Conservation (phyloP, 768 basidiomycete genomes). For the Xerocomellus chrysenteron region DNA sequence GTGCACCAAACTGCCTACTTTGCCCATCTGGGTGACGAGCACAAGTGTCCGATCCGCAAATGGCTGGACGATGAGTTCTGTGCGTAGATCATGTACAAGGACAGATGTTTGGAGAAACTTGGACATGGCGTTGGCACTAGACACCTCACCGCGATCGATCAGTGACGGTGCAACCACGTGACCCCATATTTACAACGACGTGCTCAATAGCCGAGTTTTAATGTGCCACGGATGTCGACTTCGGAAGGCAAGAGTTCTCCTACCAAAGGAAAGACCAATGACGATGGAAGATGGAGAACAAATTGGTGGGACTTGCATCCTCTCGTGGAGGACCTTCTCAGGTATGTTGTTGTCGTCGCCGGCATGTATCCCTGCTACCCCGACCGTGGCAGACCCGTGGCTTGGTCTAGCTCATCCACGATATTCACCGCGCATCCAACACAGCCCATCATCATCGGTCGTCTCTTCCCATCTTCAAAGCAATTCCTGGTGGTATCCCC, state of each 20-base stretch:
- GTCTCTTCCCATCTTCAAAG: conserved; percentile 68
- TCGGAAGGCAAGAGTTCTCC: conserved; percentile 34
- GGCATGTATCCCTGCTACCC: not conserved
- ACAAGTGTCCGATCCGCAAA: conserved; percentile 82
- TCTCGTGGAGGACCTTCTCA: conserved; percentile 53
- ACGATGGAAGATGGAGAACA: conserved; percentile 53
- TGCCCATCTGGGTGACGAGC: conserved; percentile 87
- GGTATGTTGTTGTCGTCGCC: conserved; percentile 36
- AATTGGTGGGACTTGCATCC: conserved; percentile 78
- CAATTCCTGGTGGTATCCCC: conserved; percentile 62
- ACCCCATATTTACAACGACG: not conserved
- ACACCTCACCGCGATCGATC: no score
- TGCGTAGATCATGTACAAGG: conserved; percentile 54
- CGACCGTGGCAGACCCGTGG: conserved; percentile 51
- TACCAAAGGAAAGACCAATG: conserved; percentile 54
- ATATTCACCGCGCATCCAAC: conserved; percentile 69
- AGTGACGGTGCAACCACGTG: not conserved
- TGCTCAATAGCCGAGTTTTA: not conserved
- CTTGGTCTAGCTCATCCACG: conserved; percentile 68
- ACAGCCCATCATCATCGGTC: conserved; percentile 57
- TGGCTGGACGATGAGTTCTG: conserved; percentile 74
- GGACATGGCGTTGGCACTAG: conserved; percentile 15
- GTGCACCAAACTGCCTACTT: conserved; percentile 82
- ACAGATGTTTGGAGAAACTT: conserved; percentile 44
- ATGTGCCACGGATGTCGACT: conserved; percentile 20